Evolutionary conservation across 2,329 filamentous ascomycete genomes (phyloP), one percentile per base, ranked within the genome.

Genomic region (Cladosporium sp.): DNA sequence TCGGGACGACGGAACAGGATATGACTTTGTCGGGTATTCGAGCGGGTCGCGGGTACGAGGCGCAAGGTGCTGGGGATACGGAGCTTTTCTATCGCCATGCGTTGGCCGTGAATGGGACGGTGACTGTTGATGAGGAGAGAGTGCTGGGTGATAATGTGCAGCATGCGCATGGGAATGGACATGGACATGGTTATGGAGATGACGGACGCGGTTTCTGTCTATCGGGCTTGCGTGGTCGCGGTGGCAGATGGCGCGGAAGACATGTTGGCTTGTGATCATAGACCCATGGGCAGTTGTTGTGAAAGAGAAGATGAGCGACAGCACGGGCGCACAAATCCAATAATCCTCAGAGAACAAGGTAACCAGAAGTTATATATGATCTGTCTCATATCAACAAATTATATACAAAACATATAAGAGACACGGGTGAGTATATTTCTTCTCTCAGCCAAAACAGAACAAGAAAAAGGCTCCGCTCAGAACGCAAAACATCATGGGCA

Each of bases 271-370:
- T 46, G 39, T 46, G n/a, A 46, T 11, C 3, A 5, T 4, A 21
- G 8, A 7, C n/a, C n/a, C n/a, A 46, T 46, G 11, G n/a, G n/a
- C 7, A 21, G 39, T 21, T 21, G 7, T 18, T 30, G n/a, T 16
- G 32, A 32, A 5, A 21, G 16, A 32, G 1, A 10, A 13, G 26
- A 6, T n/a, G 18, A 32, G 11, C 14, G 6, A 32, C 13, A 32
- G 18, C 51, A 2, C 70, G 6, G 81, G 7, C 91, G 94, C 25
- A 25, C n/a, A 25, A 53, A 28, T 3, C 3, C 2, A n/a, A 30
- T n/a, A n/a, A n/a, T n/a, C 28, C 28, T 28, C 7, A 4, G 28
- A 28, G 28, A 28, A 28, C 4, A 28, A 28, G 7, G 39, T 30
- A 32, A 32, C 18, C 51, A 32, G 26, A 30, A 54, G n/a, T 54